Evolutionary conservation across 2,329 filamentous ascomycete species (phyloP).

Genomic region (Dothideomycetidae sp.): DNA sequence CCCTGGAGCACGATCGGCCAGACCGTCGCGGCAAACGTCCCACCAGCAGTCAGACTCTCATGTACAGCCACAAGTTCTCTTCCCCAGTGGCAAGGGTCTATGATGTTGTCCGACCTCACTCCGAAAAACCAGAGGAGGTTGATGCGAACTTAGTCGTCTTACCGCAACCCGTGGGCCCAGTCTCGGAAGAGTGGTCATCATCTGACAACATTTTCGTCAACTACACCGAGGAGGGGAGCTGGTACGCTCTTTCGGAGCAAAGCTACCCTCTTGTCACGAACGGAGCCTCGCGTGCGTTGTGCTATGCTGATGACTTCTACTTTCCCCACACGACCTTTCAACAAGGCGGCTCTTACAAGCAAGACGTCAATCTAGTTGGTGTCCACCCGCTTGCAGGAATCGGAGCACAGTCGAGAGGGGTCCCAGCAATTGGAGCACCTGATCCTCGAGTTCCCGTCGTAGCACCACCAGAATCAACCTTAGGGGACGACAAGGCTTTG

Average conservation of each 20-base stretch:
- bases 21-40: constrained; percentile 14
- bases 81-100: constrained; percentile 79
- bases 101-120: constrained; percentile 64
- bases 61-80: constrained; percentile 21
- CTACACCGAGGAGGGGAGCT: constrained; percentile 69
- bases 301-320: constrained; percentile 42
- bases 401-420: constrained; percentile 5
- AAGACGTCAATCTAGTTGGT: constrained; percentile 25
- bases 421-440: constrained; percentile 10
- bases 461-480: constrained; percentile 1
- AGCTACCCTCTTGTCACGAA: constrained; percentile 76
- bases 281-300: constrained; percentile 43
- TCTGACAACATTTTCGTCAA: constrained; percentile 58
- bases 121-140: constrained; percentile 39
- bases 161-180: constrained; percentile 62
- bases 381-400: constrained; percentile 23
- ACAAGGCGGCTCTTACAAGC: constrained; percentile 11
- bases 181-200: constrained; percentile 22
- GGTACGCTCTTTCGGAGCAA: constrained; percentile 83
- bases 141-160: constrained; percentile 70
- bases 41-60: constrained; percentile 10
- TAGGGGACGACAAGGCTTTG: neutral
- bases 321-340: constrained; percentile 19
- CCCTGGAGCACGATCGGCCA: constrained; percentile 52
- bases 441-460: constrained; percentile 5